Evolutionary conservation across 176 grass and related monocot genomes (phyloP).

Genomic region (Chrysopogon serrulatus): DNA sequence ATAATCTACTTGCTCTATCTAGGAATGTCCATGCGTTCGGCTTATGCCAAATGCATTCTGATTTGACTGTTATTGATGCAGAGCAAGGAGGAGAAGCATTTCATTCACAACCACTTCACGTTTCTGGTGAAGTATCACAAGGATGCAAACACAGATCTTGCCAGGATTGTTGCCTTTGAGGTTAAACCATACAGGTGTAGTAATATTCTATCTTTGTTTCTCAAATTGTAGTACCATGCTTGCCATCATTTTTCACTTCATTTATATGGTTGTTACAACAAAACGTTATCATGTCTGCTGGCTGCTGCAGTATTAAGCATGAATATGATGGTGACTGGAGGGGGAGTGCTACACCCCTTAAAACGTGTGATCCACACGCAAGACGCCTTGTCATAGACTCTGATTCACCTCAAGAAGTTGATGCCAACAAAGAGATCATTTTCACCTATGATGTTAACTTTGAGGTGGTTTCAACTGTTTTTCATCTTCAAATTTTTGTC

Average conservation of each 20-base stretch:
- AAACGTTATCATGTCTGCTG: not conserved
- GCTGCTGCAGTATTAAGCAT: slow-evolving; percentile 57
- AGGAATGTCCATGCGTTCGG: not conserved
- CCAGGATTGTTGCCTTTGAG: slow-evolving; percentile 89
- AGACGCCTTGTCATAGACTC: slow-evolving; percentile 41
- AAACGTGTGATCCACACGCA: slow-evolving; percentile 68
- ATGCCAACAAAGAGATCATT: slow-evolving; percentile 58
- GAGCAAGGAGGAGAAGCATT: slow-evolving; percentile 86
- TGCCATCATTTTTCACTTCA: not conserved
- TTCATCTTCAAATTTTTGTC: not conserved
- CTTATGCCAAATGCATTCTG: not conserved
- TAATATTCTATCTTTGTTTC: not conserved
- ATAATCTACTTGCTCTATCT: not conserved
- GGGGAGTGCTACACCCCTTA: slow-evolving; percentile 37
- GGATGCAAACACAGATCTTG: slow-evolving; percentile 55
- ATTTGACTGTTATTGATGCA: slow-evolving; percentile 35
- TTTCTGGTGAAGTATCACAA: slow-evolving; percentile 83
- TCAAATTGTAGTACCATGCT: not conserved
- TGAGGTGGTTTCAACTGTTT: slow-evolving; percentile 36
- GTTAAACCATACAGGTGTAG: slow-evolving; percentile 78
- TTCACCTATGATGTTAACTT: slow-evolving; percentile 82
- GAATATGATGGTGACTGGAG: slow-evolving; percentile 71
- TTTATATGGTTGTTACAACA: not conserved
- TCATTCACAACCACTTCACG: slow-evolving; percentile 83
- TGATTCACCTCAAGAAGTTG: slow-evolving; percentile 76